Base-by-base conservation (phyloP, 768 basidiomycete species). In the Cystobasidium ongulense region DNA sequence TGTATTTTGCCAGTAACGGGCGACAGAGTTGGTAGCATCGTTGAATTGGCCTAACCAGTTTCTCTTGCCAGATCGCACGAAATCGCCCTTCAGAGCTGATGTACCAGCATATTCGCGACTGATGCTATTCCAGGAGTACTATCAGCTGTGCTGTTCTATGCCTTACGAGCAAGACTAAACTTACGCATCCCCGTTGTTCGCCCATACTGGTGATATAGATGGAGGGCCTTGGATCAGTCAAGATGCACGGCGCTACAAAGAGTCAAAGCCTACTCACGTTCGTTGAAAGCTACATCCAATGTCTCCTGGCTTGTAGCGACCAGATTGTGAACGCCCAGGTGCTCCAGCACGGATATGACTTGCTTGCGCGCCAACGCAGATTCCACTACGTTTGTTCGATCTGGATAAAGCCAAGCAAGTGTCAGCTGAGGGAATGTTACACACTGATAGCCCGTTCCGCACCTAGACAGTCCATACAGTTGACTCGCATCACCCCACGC, bases 131-230 rank as follows among this genome's bases (percentile, higher is more conserved):
- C 70, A 52, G 46, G 21, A 27, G 21, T 8, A 23, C 39, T 18
- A 29, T 41, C 17, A 54, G 66, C 74, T n/a, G 63, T 31, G 10
- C 29, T 41, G 25, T 27, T 21, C 38, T 13, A 17, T 27, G 11
- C 33, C 5, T 5, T 59, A 52, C 76, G 54, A 1, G 84, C 88
- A 79, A 79, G 90, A 90, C 91, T 92, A 89, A 85, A 93, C 73
- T 96, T 90, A 71, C 4, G 91, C 89, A 80, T 99, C 96, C 0
- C 96, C 96, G 77, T 98, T 98, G 79, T 98, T 96, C 1, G 96
- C 96, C 96, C 96, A 99, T 21, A 92, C 65, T 67, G 46, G n/a
- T 13, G 17, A 7, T 15, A 74, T 8, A 61, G 43, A 29, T 39
- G 46, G 1, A 7, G 61, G 11, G 41, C 53, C 18, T 76, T n/a